A percentile compares a stretch with the other conserved stretches of the same genome.
These are phyloP conservation scores for Leucosporidium scottii DNA, from an alignment of 768 basidiomycete species.

Conservation along the genomic window DNA sequence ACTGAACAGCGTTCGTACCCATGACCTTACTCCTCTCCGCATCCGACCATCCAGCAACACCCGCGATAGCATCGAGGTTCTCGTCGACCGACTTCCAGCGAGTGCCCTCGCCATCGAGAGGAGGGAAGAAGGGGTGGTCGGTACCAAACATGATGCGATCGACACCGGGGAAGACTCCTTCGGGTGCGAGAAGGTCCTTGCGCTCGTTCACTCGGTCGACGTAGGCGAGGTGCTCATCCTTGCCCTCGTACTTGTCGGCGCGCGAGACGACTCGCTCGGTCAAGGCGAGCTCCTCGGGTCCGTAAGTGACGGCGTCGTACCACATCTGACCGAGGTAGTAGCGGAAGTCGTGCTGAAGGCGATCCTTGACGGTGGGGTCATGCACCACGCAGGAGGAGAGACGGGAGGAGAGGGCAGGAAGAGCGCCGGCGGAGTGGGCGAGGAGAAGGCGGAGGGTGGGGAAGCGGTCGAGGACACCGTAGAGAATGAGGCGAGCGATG, in stretches of 20 bases:
- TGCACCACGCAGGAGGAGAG: constrained; percentile 78
- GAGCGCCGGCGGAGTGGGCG: constrained; percentile 78
- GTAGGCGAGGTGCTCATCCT: constrained; percentile 12
- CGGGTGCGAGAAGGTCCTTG: constrained; percentile 25
- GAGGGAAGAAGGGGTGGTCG: constrained; percentile 88
- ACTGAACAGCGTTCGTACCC: constrained; percentile 62
- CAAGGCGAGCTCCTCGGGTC: constrained; percentile 73
- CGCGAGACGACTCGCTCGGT: constrained; percentile 64
- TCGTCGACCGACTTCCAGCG: constrained; percentile 82
- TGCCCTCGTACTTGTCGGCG: constrained; percentile 44
- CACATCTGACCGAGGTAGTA: constrained; percentile 72
- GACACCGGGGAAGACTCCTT: constrained; percentile 15
- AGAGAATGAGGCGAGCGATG: constrained; percentile 68
- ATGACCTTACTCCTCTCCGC: constrained; percentile 59
- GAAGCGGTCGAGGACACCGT: constrained; percentile 72
- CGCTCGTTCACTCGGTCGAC: background rate
- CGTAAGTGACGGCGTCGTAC: constrained; percentile 83
- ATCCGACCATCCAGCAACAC: constrained; percentile 56
- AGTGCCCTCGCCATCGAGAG: constrained; percentile 48
- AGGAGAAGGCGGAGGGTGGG: constrained; percentile 68
- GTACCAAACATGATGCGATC: constrained; percentile 54
- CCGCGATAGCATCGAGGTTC: constrained; percentile 70
- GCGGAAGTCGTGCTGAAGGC: constrained; percentile 72
- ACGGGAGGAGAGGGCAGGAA: constrained; percentile 75
- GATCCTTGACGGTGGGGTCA: constrained; percentile 67